Conservation (phyloP, 306 rosid genomes). For the Malus asiatica region DNA sequence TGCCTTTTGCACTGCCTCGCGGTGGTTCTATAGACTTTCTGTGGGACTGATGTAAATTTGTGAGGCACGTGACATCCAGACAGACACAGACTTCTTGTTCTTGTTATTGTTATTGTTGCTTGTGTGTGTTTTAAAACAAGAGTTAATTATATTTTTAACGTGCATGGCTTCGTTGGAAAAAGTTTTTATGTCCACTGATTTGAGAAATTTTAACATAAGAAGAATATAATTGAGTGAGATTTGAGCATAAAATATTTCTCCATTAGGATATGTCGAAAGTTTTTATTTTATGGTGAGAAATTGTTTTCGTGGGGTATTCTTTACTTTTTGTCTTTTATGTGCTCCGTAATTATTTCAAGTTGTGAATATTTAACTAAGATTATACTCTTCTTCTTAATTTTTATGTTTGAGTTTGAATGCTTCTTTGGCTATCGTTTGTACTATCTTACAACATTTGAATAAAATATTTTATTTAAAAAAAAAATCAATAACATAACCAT, state of each 20-base stretch:
- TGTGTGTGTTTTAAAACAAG: background rate
- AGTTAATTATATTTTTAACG: background rate
- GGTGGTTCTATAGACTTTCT: conserved; percentile 22
- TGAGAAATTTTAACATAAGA: background rate
- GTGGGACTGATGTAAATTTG: background rate
- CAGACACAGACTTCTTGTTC: background rate
- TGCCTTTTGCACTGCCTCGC: background rate
- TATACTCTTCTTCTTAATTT: background rate
- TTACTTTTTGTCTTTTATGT: background rate
- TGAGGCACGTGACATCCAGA: conserved; percentile 13
- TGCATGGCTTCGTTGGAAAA: background rate
- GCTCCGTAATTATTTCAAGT: background rate
- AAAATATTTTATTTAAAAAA: too few species aligned
- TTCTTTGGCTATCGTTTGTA: too few species aligned
- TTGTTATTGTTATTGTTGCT: background rate
- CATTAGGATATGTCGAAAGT: background rate
- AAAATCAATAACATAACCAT: background rate
- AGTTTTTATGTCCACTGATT: background rate
- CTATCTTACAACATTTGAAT: background rate
- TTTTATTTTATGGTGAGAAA: background rate
- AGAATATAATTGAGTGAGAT: background rate
- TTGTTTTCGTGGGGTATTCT: background rate
- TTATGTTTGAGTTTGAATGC: background rate
- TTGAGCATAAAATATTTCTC: background rate
- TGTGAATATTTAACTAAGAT: background rate